phyloP scores from a whole-genome alignment of 2,329 filamentous ascomycete species.

The Colletotrichum chlorophyti region DNA sequence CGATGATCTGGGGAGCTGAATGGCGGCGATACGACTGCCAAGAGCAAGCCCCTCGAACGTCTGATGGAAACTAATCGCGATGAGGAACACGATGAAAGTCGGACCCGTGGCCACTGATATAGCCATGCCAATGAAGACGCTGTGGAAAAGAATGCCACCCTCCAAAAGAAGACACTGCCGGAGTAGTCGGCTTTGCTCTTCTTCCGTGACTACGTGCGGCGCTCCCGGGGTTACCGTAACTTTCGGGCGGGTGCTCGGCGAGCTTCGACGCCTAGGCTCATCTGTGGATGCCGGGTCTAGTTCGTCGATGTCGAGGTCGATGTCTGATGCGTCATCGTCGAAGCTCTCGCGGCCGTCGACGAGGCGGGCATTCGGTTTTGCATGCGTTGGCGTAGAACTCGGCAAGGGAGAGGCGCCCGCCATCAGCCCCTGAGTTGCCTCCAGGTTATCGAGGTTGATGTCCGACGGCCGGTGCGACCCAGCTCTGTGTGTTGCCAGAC shows the following conservation, averaged over 20 bases:
- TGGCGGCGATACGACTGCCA: conserved; percentile 82
- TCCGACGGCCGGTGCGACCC: conserved; percentile 51
- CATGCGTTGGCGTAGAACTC: conserved; percentile 53
- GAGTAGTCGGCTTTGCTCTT: conserved; percentile 71
- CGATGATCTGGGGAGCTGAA: conserved; percentile 78
- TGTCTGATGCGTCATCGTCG: conserved; percentile 58
- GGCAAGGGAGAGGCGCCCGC: conserved; percentile 65
- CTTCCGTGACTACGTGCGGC: conserved; percentile 41
- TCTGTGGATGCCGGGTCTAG: conserved; percentile 50
- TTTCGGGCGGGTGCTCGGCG: conserved; percentile 35
- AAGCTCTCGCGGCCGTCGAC: conserved; percentile 26
- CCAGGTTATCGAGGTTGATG: conserved; percentile 59
- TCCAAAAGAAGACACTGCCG: conserved; percentile 82
- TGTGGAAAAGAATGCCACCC: conserved; percentile 85
- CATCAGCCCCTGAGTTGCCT: conserved; percentile 62
- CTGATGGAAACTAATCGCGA: conserved; percentile 85
- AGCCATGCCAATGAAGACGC: conserved; percentile 87
- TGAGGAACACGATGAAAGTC: conserved; percentile 78
- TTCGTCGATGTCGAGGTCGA: conserved; percentile 68
- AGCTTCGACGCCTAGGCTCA: conserved; percentile 31
- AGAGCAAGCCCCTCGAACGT: conserved; percentile 89
- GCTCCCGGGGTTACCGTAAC: conserved; percentile 14
- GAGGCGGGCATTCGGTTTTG: conserved; percentile 23
- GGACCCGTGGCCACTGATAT: conserved; percentile 82
- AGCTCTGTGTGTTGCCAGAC: conserved; percentile 46